Percentiles rank a stretch among this genome's conserved stretches.
Conservation (phyloP, 2,329 filamentous ascomycete genomes). For the Lanzia echinophila region DNA sequence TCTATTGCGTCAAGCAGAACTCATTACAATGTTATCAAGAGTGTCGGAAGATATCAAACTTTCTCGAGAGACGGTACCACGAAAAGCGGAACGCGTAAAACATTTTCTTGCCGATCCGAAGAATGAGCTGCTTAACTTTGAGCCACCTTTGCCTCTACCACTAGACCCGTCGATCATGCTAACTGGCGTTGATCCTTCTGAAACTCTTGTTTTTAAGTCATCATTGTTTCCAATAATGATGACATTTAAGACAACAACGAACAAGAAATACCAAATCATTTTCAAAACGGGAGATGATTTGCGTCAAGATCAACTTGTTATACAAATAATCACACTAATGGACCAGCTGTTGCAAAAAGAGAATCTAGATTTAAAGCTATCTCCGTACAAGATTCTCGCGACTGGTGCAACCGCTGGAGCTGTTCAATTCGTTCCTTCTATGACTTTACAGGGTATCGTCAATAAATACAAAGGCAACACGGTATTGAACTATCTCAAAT, state of each 20-base stretch:
- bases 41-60: constrained; percentile 84
- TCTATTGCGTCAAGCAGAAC: constrained; percentile 79
- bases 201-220: constrained; percentile 92
- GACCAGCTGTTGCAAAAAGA: constrained; percentile 92
- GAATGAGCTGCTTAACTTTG: constrained; percentile 77
- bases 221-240: constrained; percentile 86
- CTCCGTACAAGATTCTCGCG: constrained; percentile 92
- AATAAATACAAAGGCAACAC: constrained; percentile 70
- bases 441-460: constrained; percentile 74
- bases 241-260: constrained; percentile 75
- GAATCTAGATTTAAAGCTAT: constrained; percentile 89
- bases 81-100: constrained; percentile 80
- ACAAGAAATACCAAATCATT: constrained; percentile 79
- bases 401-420: constrained; percentile 85
- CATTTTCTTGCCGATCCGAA: constrained; percentile 79
- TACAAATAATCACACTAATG: constrained; percentile 97
- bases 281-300: constrained; percentile 98
- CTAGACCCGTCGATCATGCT: constrained; percentile 79
- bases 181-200: constrained; percentile 72
- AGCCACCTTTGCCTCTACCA: constrained; percentile 80
- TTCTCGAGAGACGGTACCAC: constrained; percentile 62
- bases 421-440: constrained; percentile 87
- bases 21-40: constrained; percentile 79
- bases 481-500: constrained; percentile 75
- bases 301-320: constrained; percentile 92